Conservation (phyloP, 352 stramenopile genomes). For the Globisporangium splendens region DNA sequence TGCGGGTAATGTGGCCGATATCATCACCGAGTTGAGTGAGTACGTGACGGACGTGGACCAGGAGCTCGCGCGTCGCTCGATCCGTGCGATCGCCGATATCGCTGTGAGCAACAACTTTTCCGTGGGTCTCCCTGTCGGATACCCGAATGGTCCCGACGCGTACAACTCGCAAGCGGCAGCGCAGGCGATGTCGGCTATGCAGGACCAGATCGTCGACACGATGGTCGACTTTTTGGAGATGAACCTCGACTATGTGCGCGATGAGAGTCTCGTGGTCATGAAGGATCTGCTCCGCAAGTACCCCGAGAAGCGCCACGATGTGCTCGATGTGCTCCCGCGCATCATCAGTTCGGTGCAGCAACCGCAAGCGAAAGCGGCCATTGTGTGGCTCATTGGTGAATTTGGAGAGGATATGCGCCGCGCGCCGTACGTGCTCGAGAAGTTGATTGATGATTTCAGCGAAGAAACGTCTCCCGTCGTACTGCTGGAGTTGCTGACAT, state of each 20-base stretch:
- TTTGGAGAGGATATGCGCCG: slow-evolving; percentile 91
- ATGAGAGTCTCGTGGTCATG: slow-evolving; percentile 96
- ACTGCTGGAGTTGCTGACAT: slow-evolving; percentile 93
- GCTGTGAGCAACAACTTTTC: slow-evolving; percentile 82
- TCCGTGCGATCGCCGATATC: slow-evolving; percentile 93
- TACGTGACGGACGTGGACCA: slow-evolving; percentile 95
- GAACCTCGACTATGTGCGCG: slow-evolving; percentile 94
- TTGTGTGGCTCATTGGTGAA: slow-evolving; percentile 97
- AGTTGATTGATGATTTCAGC: slow-evolving; percentile 92
- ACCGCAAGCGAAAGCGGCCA: slow-evolving; percentile 88
- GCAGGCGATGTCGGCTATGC: slow-evolving; percentile 67
- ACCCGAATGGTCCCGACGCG: slow-evolving; percentile 55
- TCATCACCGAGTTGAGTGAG: slow-evolving; percentile 96
- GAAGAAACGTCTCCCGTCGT: slow-evolving; percentile 87
- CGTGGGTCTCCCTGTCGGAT: slow-evolving; percentile 27
- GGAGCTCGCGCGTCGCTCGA: slow-evolving; percentile 89
- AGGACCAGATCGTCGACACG: slow-evolving; percentile 87
- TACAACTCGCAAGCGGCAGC: slow-evolving; percentile 64
- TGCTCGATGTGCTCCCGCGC: slow-evolving; percentile 81
- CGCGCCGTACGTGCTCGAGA: slow-evolving; percentile 97
- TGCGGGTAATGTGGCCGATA: slow-evolving; percentile 92
- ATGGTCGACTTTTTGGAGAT: slow-evolving; percentile 97
- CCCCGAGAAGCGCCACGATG: slow-evolving; percentile 89
- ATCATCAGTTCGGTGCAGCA: slow-evolving; percentile 76
- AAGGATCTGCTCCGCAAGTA: slow-evolving; percentile 96